These are phyloP conservation scores for Trebouxia gelatinosa DNA, from an alignment of 163 green algal species.

Conservation along the genomic window DNA sequence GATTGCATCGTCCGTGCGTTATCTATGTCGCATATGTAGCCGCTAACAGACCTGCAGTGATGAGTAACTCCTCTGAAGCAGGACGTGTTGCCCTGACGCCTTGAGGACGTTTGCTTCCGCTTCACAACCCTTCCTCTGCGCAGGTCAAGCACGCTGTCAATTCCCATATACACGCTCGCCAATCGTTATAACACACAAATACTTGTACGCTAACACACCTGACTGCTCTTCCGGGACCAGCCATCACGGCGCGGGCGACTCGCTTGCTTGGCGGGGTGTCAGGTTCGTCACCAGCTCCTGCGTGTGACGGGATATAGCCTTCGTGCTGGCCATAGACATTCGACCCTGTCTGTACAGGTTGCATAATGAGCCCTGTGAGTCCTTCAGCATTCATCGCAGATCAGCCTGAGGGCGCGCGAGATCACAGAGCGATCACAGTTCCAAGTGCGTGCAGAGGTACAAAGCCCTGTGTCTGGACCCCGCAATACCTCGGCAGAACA, in stretches of 20 bases:
- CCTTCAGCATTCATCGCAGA: no score
- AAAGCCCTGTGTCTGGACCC: no score
- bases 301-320: no score
- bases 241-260: slow-evolving; percentile 1
- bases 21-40: slow-evolving; percentile 40
- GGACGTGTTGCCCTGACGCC: slow-evolving; percentile 40
- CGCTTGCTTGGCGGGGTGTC: background rate
- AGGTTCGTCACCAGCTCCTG: no score
- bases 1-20: background rate
- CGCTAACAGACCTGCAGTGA: slow-evolving; percentile 57
- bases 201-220: background rate
- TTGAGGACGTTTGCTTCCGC: background rate
- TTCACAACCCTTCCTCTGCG: background rate
- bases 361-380: no score
- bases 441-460: no score
- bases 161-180: no score
- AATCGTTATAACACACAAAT: background rate
- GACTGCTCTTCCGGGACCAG: background rate
- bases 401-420: no score
- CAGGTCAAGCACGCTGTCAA: background rate
- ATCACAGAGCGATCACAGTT: no score
- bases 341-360: no score
- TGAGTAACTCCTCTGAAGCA: slow-evolving; percentile 80
- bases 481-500: no score
- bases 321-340: no score